Evolutionary conservation across 306 rosid species (phyloP), one percentile per base, ranked within the genome.

Genomic region (Pterocarpus macrocarpus): DNA sequence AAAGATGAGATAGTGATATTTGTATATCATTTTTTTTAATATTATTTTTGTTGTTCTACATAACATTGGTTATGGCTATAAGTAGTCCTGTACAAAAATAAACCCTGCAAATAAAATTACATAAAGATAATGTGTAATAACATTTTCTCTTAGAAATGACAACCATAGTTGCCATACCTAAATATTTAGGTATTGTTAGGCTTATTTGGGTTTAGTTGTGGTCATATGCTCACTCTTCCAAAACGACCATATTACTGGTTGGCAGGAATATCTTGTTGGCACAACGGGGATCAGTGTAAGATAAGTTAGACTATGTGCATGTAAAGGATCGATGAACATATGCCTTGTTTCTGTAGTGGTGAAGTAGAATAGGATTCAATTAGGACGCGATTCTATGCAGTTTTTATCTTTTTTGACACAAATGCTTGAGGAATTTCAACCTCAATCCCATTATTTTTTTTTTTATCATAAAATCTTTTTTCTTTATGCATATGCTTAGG

Each of bases 151-250:
- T n/a, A 38, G 49, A 38, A 38, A 43, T 41, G 41, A 59, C 58
- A 56, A 58, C 56, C 10, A 75, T 43, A 75, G 39, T 44, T 58
- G 41, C 17, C 3, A 36, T 73, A 59, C 45, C 69, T 75, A 75
- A 43, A 76, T 32, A 63, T 49, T 34, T 47, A 63, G 63, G 71
- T 63, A 64, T 8, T 5, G 58, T 66, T 77, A 53, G 75, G 17
- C 57, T 65, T 77, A 11, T 64, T 13, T 50, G 65, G 64, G 10
- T 2, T 33, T 17, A 2, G 3, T 8, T 16, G 75, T 77, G 44
- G 32, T 77, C 56, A 34, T 33, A 15, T 28, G 10, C 57, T 1
- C 50, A 15, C 56, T 22, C 34, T 64, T 35, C 58, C 71, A 79
- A 69, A 70, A 41, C 1, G 57, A 75, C 76, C 39, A 2, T 35